Base-by-base conservation (phyloP, 805 yeast genomes). In the Huiozyma sinensis region DNA sequence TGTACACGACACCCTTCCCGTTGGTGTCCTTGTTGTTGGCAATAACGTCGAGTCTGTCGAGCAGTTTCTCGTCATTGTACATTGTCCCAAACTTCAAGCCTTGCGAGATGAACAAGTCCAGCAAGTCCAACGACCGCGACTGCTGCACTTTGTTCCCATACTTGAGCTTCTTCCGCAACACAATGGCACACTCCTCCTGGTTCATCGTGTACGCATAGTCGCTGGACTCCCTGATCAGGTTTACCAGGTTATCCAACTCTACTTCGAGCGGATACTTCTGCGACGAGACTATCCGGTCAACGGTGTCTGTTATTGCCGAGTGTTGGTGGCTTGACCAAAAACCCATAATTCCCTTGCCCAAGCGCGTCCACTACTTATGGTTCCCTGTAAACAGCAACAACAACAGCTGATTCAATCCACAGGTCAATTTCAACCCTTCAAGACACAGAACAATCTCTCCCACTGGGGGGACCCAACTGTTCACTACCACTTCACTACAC, bases 81-180 rank as follows among this genome's bases (percentile, higher is more conserved):
- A 86, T 42, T 17, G 62, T 62, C 33, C 76, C 72, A 38, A 58
- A 54, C 38, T 44, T 50, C 12, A 60, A 33, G 24, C 57, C 56
- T 44, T 60, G 61, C 9, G 58, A 48, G 1, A 83, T 77, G 24
- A 82, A 59, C 13, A 76, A 64, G 52, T 83, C 84, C 35, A 80
- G 61, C 9, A 82, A 45, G 41, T 56, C 81, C 65, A 88, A 61
- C 0, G 95, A 83, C 39, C 84, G 75, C 43, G 73, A 53, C 59
- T 85, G 95, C 50, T 81, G 82, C 13, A 67, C 63, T 5, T 64
- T 58, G 2, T 70, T 56, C n/a, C 97, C 97, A 57, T 90, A 83
- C 65, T 94, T 92, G 57, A 92, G 66, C 55, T 80, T 79, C 69
- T 92, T 92, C 41, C 98, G 73, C 24, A 92, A 66, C 1, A 95